phyloP scores from a whole-genome alignment of 441 rosid genomes.

The Croton laevigatus region DNA sequence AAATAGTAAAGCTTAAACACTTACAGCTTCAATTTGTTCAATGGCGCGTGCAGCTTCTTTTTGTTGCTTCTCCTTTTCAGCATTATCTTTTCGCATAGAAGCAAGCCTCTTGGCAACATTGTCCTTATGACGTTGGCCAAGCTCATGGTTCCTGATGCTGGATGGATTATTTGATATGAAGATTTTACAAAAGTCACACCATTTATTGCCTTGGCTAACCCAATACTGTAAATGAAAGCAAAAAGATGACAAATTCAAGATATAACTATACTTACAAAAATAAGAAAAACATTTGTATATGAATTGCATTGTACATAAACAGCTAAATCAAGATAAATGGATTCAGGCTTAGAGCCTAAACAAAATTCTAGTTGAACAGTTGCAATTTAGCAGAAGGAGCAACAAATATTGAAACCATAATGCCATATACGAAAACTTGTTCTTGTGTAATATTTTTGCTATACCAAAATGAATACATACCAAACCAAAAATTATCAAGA shows the following conservation, averaged over 20 bases:
- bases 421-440: too few relatives aligned
- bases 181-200: slow-evolving; percentile 96
- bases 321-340: neutral
- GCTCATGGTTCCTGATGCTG: slow-evolving; percentile 92
- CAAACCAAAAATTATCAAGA: too few relatives aligned
- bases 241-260: neutral
- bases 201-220: slow-evolving; percentile 97
- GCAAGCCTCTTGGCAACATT: slow-evolving; percentile 67
- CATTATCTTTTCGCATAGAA: slow-evolving; percentile 73
- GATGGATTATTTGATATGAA: slow-evolving; percentile 72
- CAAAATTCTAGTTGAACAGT: neutral
- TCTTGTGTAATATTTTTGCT: too few relatives aligned
- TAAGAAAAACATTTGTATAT: neutral
- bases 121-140: slow-evolving; percentile 83
- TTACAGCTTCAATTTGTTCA: slow-evolving; percentile 89
- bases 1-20: slow-evolving; percentile 13
- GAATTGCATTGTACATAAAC: neutral
- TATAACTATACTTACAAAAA: neutral
- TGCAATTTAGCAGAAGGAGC: neutral
- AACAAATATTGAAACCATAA: neutral
- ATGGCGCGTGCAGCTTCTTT: slow-evolving; percentile 67
- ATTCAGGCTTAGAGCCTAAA: neutral
- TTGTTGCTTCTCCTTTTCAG: slow-evolving; percentile 72
- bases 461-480: too few relatives aligned
- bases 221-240: slow-evolving; percentile 46